Evolutionary conservation across 2,329 filamentous ascomycete genomes (phyloP).

Genomic region (Harringtonia lauricola): DNA sequence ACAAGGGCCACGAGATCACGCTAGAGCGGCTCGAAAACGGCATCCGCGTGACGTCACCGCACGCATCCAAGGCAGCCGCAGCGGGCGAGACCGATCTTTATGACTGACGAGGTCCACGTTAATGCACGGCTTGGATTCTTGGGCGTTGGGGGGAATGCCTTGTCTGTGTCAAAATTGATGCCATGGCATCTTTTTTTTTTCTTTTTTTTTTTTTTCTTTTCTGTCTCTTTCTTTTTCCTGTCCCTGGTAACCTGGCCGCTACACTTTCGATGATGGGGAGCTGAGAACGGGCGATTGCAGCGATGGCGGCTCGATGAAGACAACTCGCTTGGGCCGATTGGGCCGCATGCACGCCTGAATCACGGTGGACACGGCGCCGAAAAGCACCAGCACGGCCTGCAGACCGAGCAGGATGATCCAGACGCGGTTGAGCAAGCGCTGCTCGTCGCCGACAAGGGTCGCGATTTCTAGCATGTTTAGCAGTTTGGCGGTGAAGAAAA

Average conservation of each 20-base stretch:
- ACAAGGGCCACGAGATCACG: constrained; percentile 30
- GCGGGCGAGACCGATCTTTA: constrained; percentile 5
- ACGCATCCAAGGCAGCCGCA: constrained; percentile 21
- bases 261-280: constrained; percentile 8
- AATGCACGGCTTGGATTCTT: too few relatives aligned
- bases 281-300: too few relatives aligned
- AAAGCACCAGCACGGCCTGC: constrained; percentile 17
- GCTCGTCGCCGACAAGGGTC: constrained; percentile 15
- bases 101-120: constrained; percentile 2
- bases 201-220: too few relatives aligned
- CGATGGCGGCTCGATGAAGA: too few relatives aligned
- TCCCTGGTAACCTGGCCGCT: too few relatives aligned
- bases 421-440: constrained; percentile 18
- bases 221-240: too few relatives aligned
- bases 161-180: too few relatives aligned
- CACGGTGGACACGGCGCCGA: constrained; percentile 7
- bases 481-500: neutral
- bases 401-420: constrained; percentile 19
- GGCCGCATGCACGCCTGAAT: constrained; percentile 1
- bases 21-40: constrained; percentile 30
- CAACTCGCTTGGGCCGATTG: too few relatives aligned
- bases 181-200: too few relatives aligned
- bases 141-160: too few relatives aligned
- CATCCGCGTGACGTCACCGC: constrained; percentile 33
- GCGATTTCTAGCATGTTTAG: constrained; percentile 10